Conservation (phyloP, 352 stramenopile species). For the Globisporangium cederbergense region DNA sequence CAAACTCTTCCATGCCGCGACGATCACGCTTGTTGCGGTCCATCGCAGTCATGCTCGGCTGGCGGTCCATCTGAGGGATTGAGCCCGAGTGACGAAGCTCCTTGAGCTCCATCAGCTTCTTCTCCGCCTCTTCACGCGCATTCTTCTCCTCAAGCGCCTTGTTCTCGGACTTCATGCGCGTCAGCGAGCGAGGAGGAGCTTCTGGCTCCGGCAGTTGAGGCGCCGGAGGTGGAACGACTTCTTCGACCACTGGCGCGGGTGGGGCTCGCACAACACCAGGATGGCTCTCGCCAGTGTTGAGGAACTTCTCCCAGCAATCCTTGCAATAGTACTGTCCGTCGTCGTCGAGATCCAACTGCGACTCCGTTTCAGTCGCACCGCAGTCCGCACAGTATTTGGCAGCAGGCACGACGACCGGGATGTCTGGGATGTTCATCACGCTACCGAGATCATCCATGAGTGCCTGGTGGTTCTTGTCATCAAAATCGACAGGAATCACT, state of each 20-base stretch:
- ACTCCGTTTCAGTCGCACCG: conserved; percentile 69
- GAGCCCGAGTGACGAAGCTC: conserved; percentile 64
- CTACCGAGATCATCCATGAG: conserved; percentile 75
- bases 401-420: conserved; percentile 67
- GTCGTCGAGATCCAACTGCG: conserved; percentile 73
- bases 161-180: conserved; percentile 38
- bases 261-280: conserved; percentile 8
- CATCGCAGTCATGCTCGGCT: conserved; percentile 41
- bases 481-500: conserved; percentile 51
- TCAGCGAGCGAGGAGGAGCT: conserved; percentile 28
- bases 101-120: conserved; percentile 80
- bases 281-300: conserved; percentile 37
- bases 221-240: conserved; percentile 7
- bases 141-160: conserved; percentile 72
- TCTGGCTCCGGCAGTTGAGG: conserved; percentile 24
- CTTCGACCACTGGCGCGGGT: conserved; percentile 17
- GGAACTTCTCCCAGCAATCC: conserved; percentile 86
- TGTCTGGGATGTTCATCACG: conserved; percentile 80
- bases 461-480: conserved; percentile 59
- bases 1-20: conserved; percentile 73
- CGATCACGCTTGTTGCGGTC: conserved; percentile 71
- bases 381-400: conserved; percentile 82
- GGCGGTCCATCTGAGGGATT: conserved; percentile 51
- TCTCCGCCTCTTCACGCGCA: conserved; percentile 73
- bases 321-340: conserved; percentile 87